phyloP scores from a whole-genome alignment of 805 yeast species.

The Barnettozyma sp. region DNA sequence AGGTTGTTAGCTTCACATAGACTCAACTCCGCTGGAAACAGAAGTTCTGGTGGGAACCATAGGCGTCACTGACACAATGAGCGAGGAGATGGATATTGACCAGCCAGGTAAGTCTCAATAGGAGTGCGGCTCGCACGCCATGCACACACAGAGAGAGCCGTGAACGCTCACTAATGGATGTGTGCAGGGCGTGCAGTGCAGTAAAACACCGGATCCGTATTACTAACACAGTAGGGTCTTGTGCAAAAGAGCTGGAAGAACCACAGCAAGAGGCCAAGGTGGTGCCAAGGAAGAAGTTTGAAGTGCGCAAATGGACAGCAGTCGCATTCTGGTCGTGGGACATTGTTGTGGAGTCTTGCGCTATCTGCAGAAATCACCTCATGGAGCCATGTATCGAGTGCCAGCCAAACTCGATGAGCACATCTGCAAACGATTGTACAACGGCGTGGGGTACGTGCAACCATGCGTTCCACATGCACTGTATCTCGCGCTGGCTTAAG shows the following conservation, averaged over 20 bases:
- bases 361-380: conserved; percentile 94
- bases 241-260: too few relatives aligned
- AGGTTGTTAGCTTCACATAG: too few relatives aligned
- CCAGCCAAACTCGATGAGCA: conserved; percentile 70
- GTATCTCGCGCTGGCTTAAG: conserved; percentile 91
- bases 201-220: too few relatives aligned
- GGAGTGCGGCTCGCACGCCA: too few relatives aligned
- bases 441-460: conserved; percentile 98
- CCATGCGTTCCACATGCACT: conserved; percentile 97
- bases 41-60: too few relatives aligned
- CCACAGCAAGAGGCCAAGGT: conserved; percentile 10
- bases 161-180: too few relatives aligned
- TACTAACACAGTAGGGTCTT: too few relatives aligned
- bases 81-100: conserved; percentile 24
- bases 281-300: conserved; percentile 68
- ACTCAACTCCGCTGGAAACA: neutral
- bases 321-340: conserved; percentile 99
- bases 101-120: conserved; percentile 22
- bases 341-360: conserved; percentile 91
- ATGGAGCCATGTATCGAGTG: conserved; percentile 99
- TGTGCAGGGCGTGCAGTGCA: too few relatives aligned
- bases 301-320: conserved; percentile 96
- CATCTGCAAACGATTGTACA: conserved; percentile 66
- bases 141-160: too few relatives aligned
- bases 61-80: conserved; percentile 15